Conservation (phyloP, 768 basidiomycete genomes). For the Lactarius hengduanensis region DNA sequence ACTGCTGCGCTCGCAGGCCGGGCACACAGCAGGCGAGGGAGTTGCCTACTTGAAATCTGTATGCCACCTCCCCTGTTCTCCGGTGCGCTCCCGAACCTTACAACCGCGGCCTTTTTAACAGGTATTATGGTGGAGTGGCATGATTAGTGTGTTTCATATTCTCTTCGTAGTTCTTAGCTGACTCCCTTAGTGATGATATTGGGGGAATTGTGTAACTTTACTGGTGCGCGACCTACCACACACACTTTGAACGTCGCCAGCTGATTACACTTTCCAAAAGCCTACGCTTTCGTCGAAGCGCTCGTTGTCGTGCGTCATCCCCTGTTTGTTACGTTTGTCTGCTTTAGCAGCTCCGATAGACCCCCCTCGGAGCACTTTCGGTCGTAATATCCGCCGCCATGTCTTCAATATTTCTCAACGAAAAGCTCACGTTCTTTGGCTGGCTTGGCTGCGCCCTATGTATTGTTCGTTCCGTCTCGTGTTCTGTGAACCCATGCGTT, state of each 20-base stretch:
- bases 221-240: slow-evolving; percentile 51
- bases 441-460: slow-evolving; percentile 94
- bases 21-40: slow-evolving; percentile 80
- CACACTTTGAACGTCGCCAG: slow-evolving; percentile 27
- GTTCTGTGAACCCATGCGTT: slow-evolving; percentile 7
- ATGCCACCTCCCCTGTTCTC: slow-evolving; percentile 35
- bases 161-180: neutral
- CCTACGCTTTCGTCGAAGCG: slow-evolving; percentile 88
- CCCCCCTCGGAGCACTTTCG: slow-evolving; percentile 92
- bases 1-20: slow-evolving; percentile 75
- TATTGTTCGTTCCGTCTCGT: slow-evolving; percentile 56
- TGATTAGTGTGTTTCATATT: slow-evolving; percentile 65
- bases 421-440: slow-evolving; percentile 92
- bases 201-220: slow-evolving; percentile 85
- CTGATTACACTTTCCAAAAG: slow-evolving; percentile 38
- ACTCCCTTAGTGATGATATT: slow-evolving; percentile 77
- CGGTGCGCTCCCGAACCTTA: slow-evolving; percentile 10
- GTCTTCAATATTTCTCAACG: slow-evolving; percentile 90
- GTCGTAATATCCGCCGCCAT: slow-evolving; percentile 94
- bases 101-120: slow-evolving; percentile 33
- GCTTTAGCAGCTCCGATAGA: slow-evolving; percentile 43
- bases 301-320: slow-evolving; percentile 74
- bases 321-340: slow-evolving; percentile 13
- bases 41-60: slow-evolving; percentile 95
- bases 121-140: slow-evolving; percentile 92